Base-by-base conservation (phyloP, 257 asterid genomes). In the Nicotiana noctiflora region DNA sequence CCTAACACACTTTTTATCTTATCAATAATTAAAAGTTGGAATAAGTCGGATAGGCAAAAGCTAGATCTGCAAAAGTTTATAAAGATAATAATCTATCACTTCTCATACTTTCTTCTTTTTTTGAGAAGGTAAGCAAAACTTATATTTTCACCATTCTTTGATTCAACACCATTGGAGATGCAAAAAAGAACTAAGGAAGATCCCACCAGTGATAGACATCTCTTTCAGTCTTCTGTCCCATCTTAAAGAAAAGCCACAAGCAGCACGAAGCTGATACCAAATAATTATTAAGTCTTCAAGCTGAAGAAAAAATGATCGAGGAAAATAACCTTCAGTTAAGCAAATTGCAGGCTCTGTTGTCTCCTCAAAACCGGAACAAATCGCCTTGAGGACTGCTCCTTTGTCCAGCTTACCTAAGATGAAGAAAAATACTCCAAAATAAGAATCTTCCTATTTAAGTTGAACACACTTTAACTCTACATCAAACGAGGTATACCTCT, bases 301-400 rank as follows among this genome's bases (percentile, higher is more conserved):
- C 29, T 4, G 25, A 62, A 49, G 21, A 44, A 37, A 57, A 44
- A 37, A 57, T 18, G 70, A 40, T 49, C 19, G 67, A 51, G 70
- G 63, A 29, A 61, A 53, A 29, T 68, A 57, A 92, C 94, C 93
- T 79, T 61, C 84, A 63, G 85, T 82, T 80, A 90, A 82, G 84
- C 94, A 90, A 87, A 90, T 85, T 68, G 88, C 89, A 66, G 94
- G 94, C 82, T 90, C 94, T 7, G 94, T 89, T 19, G 92, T 84
- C 88, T 90, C 92, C 83, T 89, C 88, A 81, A 90, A 90, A 57
- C 94, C 94, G 34, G 92, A 86, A 82, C 96, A 90, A 77, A 90
- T 81, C 72, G 91, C 94, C 84, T 88, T 90, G 80, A 90, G 91
- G 70, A 90, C 94, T 77, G 94, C 91, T 79, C 89, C 92, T 84